phyloP scores from a whole-genome alignment of 139 green algal genomes.

The Asterochloris sp. region DNA sequence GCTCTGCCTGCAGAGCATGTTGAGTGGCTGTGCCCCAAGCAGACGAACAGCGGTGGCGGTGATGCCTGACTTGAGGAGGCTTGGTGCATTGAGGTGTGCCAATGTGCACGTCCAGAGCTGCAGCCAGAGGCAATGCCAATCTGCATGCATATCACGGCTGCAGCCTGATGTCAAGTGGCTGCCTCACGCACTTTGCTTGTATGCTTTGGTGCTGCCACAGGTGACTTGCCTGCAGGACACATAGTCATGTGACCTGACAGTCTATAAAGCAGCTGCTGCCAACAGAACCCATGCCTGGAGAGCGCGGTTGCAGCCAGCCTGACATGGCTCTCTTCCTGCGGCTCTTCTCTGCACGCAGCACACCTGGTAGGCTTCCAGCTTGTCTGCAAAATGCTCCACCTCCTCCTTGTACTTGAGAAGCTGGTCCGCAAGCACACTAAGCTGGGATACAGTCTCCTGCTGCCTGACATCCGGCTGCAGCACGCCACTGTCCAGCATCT shows the following conservation, averaged over 20 bases:
- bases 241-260: neutral
- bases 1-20: neutral
- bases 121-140: too few relatives aligned
- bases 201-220: neutral
- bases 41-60: neutral
- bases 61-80: neutral
- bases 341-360: neutral
- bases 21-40: neutral
- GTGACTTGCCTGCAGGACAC: neutral
- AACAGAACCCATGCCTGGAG: neutral
- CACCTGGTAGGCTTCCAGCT: neutral
- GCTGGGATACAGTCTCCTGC: neutral
- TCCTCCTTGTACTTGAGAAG: neutral
- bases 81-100: too few relatives aligned
- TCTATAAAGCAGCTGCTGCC: neutral
- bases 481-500: neutral
- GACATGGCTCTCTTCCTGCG: neutral
- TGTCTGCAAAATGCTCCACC: neutral
- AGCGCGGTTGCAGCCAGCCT: neutral
- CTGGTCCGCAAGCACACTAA: neutral
- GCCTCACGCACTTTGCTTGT: neutral
- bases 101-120: too few relatives aligned
- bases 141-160: too few relatives aligned
- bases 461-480: conserved; percentile 4
- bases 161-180: too few relatives aligned